Evolutionary conservation across 345 rosid genomes (phyloP).

Genomic region (Boechera divaricarpa): DNA sequence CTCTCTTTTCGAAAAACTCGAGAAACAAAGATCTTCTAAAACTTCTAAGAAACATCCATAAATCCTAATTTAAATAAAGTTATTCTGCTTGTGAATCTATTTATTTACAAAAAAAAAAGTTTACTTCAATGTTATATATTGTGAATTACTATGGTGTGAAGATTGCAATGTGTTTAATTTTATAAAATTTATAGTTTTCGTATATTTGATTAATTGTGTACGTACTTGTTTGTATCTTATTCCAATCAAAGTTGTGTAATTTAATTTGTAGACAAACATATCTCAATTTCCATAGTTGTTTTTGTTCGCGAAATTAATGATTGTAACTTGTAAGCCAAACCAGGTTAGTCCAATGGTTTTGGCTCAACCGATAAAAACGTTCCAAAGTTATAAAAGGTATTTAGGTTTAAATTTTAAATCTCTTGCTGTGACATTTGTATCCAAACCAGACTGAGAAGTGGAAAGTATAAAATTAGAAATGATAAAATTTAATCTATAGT

Average conservation of each 20-base stretch:
- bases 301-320: too few relatives aligned
- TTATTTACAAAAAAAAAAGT: background rate
- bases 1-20: conserved; percentile 65
- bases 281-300: background rate
- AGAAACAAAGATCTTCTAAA: conserved; percentile 55
- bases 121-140: background rate
- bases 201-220: background rate
- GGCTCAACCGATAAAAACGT: background rate
- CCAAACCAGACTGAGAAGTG: background rate
- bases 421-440: background rate
- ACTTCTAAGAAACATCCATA: conserved; percentile 49
- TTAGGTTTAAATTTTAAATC: too few relatives aligned
- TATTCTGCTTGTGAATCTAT: background rate
- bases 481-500: too few relatives aligned
- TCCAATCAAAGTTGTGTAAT: background rate
- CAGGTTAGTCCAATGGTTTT: background rate
- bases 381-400: background rate
- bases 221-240: background rate
- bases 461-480: too few relatives aligned
- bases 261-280: background rate
- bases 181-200: background rate
- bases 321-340: too few relatives aligned
- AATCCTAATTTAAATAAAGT: background rate
- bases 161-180: conserved; percentile 22
- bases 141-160: conserved; percentile 16